Base-by-base conservation (phyloP, 768 basidiomycete species). In the Kwoniella heveanensis region DNA sequence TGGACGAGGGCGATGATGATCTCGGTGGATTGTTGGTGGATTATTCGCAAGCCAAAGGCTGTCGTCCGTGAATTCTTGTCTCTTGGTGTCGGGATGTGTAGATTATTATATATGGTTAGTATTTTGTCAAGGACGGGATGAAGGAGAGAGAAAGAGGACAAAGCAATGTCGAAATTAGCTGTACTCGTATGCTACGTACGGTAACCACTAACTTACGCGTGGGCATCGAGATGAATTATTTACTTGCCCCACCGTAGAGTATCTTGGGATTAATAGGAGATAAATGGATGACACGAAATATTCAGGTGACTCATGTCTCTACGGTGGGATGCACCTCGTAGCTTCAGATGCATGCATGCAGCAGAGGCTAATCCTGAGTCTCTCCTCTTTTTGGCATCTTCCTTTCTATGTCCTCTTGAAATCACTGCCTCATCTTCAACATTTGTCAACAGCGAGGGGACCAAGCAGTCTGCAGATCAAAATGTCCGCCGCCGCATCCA, bases 181-280 rank as follows among this genome's bases (percentile, higher is more conserved):
- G 29, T 50, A 32, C 32, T 6, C n/a, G n/a, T n/a, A n/a, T n/a
- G n/a, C n/a, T n/a, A n/a, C n/a, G n/a, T n/a, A n/a, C n/a, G n/a
- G n/a, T n/a, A n/a, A n/a, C n/a, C n/a, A n/a, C n/a, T n/a, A n/a
- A n/a, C n/a, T n/a, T n/a, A n/a, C n/a, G n/a, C n/a, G n/a, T n/a
- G n/a, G n/a, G n/a, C n/a, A n/a, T n/a, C n/a, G n/a, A n/a, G n/a
- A n/a, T n/a, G n/a, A n/a, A n/a, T n/a, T n/a, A 26, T 19, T 5
- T 32, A 13, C 13, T 13, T 32, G 32, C 32, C 32, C 32, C 32
- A 32, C 32, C 32, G 13, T 32, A 19, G 12, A 19, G 57, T 29
- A 29, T 21, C 21, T 25, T 54, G 54, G 66, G 66, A 68, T 60
- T 56, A 68, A 68, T 51, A 51, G 53, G 37, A 49, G 29, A 26